Base-by-base conservation (phyloP, 2,329 filamentous ascomycete genomes). In the Didymella pinodella region DNA sequence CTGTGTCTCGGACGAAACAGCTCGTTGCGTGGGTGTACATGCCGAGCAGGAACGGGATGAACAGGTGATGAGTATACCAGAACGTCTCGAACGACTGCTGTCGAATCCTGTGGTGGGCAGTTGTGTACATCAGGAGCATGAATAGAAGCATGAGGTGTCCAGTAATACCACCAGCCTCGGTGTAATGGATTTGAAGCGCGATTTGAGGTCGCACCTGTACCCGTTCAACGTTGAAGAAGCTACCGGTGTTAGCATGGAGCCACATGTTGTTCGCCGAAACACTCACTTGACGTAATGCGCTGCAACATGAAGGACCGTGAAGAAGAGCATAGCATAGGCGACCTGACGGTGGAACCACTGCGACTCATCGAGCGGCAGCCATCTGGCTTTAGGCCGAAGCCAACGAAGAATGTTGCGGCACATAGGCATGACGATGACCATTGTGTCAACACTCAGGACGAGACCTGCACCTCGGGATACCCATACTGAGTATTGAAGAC, bases 1-100 rank as follows among this genome's bases (percentile, higher is more conserved):
- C 77, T 1, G 88, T 90, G 74, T 97, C 93, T 66, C 95, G 91
- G 38, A 99, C 95, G 80, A 99, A 99, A 80, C 95, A 99, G 59
- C 93, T 93, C 7, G 91, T 92, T 1, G 95, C 94, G 78, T 99
- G 95, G 12, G 94, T 98, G 79, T 98, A 99, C 67, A 99, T 88
- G 45, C 87, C 94, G 44, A 99, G 84, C 72, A 98, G 80, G 78
- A 99, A 99, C 1, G 95, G 94, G 61, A 99, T 90, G 73, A 98
- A 98, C n/a, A 99, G 86, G 72, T 99, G 95, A 79, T 99, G 95
- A 0, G 93, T 97, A 80, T 99, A 99, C 95, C 95, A 99, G 77
- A 99, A 99, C 0, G 94, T 96, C 80, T 99, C 95, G 74, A 93
- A 99, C 0, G 92, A 96, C 76, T 99, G 95, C 76, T 98, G 94